phyloP scores from a whole-genome alignment of 106 monocot genomes.

The Allium cepa region DNA sequence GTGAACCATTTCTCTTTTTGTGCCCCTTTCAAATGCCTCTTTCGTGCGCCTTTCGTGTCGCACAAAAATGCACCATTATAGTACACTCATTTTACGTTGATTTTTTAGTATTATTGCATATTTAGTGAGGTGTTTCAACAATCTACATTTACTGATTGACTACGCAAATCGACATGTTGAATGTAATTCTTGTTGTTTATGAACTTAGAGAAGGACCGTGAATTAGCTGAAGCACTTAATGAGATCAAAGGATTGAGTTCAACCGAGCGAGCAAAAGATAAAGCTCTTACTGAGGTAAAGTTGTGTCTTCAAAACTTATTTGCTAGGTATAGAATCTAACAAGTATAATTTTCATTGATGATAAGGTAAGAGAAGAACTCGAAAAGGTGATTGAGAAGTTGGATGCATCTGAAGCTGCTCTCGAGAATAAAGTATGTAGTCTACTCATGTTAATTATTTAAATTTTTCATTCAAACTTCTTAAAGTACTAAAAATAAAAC shows the following conservation, averaged over 20 bases:
- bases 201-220: slow-evolving; percentile 66
- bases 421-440: slow-evolving; percentile 61
- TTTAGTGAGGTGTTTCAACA: no score
- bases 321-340: no score
- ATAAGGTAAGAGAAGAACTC: slow-evolving; percentile 68
- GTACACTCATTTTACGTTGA: no score
- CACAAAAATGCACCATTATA: no score
- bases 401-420: slow-evolving; percentile 51
- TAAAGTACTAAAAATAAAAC: no score
- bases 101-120: no score
- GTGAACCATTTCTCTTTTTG: no score
- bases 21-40: no score
- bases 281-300: slow-evolving; percentile 65
- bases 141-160: background rate
- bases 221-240: slow-evolving; percentile 47
- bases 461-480: no score
- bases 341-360: background rate
- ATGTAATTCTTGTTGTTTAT: background rate
- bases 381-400: slow-evolving; percentile 50
- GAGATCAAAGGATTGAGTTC: slow-evolving; percentile 65
- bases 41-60: no score
- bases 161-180: background rate
- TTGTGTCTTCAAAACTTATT: background rate
- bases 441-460: background rate
- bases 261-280: slow-evolving; percentile 77